phyloP scores from a whole-genome alignment of 1,284 basidiomycete genomes.

The Pseudozyma tsukubaensis region DNA sequence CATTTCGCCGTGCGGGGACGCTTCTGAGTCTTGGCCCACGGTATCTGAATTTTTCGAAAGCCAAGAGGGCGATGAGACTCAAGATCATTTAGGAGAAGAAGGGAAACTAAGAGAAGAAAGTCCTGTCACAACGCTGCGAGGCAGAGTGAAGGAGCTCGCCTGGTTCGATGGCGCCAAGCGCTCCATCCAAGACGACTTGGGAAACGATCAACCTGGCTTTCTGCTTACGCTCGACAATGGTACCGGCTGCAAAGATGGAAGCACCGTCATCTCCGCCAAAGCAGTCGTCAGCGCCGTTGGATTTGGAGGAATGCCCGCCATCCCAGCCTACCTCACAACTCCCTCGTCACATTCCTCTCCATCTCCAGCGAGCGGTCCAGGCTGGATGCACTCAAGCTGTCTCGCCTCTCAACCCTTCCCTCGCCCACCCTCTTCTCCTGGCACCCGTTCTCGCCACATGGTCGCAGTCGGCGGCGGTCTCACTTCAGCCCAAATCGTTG shows the following conservation, averaged over 20 bases:
- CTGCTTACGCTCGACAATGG: constrained; percentile 29
- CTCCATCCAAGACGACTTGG: constrained; percentile 30
- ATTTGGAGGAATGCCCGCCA: constrained; percentile 57
- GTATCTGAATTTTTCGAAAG: constrained; percentile 14
- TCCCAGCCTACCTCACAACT: constrained; percentile 47
- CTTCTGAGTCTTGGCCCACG: constrained; percentile 15
- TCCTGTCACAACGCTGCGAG: constrained; percentile 18
- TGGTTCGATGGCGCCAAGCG: constrained; percentile 39
- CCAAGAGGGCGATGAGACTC: neutral
- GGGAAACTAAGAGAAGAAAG: neutral
- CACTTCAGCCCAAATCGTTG: constrained; percentile 68
- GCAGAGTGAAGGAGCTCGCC: constrained; percentile 24
- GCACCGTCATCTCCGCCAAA: constrained; percentile 27
- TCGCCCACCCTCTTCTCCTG: constrained; percentile 35
- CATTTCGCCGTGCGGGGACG: constrained; percentile 41
- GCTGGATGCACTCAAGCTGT: constrained; percentile 68
- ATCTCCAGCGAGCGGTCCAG: constrained; percentile 32
- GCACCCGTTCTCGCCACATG: constrained; percentile 20
- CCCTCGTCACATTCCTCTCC: neutral
- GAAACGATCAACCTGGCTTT: constrained; percentile 36
- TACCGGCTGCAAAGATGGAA: neutral
- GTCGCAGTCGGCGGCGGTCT: constrained; percentile 69
- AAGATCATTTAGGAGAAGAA: neutral
- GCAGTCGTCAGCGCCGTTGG: constrained; percentile 67
- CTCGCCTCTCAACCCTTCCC: constrained; percentile 52